phyloP scores from a whole-genome alignment of 495 filamentous ascomycete species.

The Penicillium pancosmium region DNA sequence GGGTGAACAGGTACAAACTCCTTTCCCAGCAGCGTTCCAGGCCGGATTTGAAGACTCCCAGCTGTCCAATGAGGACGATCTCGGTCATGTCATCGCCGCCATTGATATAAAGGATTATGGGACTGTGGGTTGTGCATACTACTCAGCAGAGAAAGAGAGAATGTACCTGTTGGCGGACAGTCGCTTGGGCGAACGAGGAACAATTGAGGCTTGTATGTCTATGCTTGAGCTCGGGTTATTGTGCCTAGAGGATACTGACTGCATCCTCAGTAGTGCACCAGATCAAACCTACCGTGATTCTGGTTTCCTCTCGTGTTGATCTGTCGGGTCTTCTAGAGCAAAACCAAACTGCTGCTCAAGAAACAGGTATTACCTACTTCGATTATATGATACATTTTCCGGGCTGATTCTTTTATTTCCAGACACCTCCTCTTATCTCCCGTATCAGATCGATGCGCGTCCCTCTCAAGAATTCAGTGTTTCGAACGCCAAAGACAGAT shows the following conservation, averaged over 20 bases:
- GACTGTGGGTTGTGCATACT: conserved; percentile 86
- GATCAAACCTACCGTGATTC: conserved; percentile 76
- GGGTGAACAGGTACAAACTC: conserved; percentile 14
- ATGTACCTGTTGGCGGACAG: conserved; percentile 83
- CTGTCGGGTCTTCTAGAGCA: conserved; percentile 42
- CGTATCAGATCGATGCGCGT: conserved; percentile 73
- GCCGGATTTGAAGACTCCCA: conserved; percentile 8
- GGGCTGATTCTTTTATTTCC: neutral
- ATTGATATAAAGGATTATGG: conserved; percentile 73
- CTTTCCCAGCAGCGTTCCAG: conserved; percentile 13
- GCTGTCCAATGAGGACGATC: conserved; percentile 50
- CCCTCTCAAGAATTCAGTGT: conserved; percentile 79
- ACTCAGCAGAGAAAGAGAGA: conserved; percentile 70
- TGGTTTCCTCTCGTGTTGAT: conserved; percentile 72
- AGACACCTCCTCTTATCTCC: conserved; percentile 50
- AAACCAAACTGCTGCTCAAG: conserved; percentile 28
- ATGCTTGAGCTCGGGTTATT: neutral
- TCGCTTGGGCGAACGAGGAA: conserved; percentile 67
- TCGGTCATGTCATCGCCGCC: conserved; percentile 82
- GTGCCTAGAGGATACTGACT: conserved; percentile 18
- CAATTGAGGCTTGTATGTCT: conserved; percentile 65
- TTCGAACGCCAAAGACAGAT: conserved; percentile 66
- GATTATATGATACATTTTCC: neutral
- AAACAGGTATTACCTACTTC: conserved; percentile 23
- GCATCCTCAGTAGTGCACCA: conserved; percentile 62